Base-by-base conservation (phyloP, 106 monocot genomes). In the Acorus calamus region DNA sequence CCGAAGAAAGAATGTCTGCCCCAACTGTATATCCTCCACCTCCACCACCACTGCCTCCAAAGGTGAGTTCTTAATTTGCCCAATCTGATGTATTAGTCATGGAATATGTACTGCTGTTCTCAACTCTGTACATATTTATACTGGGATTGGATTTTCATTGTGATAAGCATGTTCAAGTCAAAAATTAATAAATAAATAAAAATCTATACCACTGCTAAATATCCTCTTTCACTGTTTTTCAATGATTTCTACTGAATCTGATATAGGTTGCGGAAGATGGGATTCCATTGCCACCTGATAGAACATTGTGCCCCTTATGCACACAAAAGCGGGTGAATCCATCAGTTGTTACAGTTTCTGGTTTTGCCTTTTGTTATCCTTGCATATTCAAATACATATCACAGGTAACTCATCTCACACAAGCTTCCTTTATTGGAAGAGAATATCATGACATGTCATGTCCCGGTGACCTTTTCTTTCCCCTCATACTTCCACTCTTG, bases 21-120 rank as follows among this genome's bases (percentile, higher is more conserved):
- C 96, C 87, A 41, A 96, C 96, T 63, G 89, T 96, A 44, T 96
- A 91, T 64, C 96, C 96, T 2, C 76, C 96, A n/a, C 96, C 96
- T 2, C 96, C 87, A 11, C 85, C 96, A 8, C 96, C 96, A 47
- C 96, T 90, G 50, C 78, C 84, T 6, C 90, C 90, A 4, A 96
- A 85, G 85, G 96, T 87, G 70, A 59, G 8, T 4, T 60, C 42
- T 42, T 58, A 7, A 57, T 68, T n/a, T 50, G 4, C 6, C 28
- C 47, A n/a, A 47, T n/a, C 8, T 44, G 4, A 53, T 67, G 6
- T 43, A 53, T 64, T 64, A 5, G 14, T 11, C 46, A 45, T 61
- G 43, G 42, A 61, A 3, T 0, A 61, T 28, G 28, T 28, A 28
- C 28, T 28, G 28, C 28, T 0, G 28, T 28, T 28, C 28, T 28